Percentiles rank a stretch among this genome's conserved stretches.
phyloP scores from a whole-genome alignment of 1,139 yeast genomes.

The Keqinozyma sinolaborantium region DNA sequence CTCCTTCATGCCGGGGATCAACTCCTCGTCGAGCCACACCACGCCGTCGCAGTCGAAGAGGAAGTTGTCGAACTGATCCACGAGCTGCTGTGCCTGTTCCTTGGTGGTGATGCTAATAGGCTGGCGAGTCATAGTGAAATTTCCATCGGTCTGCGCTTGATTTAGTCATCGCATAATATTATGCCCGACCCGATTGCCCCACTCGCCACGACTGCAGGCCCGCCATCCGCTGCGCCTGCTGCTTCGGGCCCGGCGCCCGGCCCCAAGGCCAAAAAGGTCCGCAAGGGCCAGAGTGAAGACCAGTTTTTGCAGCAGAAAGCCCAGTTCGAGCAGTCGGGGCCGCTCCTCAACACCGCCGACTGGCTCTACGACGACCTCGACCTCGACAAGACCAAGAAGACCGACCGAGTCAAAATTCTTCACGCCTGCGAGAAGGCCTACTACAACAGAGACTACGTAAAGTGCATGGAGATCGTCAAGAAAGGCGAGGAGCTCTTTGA shows the following conservation, averaged over 20 bases:
- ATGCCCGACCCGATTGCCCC: too few relatives aligned
- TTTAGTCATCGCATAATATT: too few relatives aligned
- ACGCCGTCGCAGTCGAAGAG: conserved; percentile 95
- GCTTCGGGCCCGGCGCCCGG: background rate
- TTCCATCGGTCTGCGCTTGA: too few relatives aligned
- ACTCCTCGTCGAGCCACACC: conserved; percentile 76
- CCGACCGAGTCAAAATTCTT: conserved; percentile 31
- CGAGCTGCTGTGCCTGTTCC: conserved; percentile 48
- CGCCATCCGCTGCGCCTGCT: too few relatives aligned
- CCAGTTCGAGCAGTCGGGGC: conserved; percentile 48
- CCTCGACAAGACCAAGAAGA: conserved; percentile 25
- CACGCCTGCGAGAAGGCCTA: conserved; percentile 51
- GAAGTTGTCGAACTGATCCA: conserved; percentile 71
- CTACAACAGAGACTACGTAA: conserved; percentile 39
- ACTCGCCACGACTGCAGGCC: background rate
- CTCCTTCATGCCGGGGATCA: conserved; percentile 71
- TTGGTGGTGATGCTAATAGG: conserved; percentile 30
- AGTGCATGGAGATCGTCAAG: conserved; percentile 36
- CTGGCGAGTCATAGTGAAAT: background rate
- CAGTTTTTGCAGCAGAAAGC: conserved; percentile 43
- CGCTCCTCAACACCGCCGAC: conserved; percentile 41
- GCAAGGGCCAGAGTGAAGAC: conserved; percentile 61
- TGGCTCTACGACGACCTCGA: conserved; percentile 37
- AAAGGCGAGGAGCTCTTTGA: conserved; percentile 27
- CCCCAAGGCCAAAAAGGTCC: conserved; percentile 3